Percentiles rank a stretch among this genome's conserved stretches.
Evolutionary conservation across 495 filamentous ascomycete genomes (phyloP).

Genomic region (Ramalina peruviana): DNA sequence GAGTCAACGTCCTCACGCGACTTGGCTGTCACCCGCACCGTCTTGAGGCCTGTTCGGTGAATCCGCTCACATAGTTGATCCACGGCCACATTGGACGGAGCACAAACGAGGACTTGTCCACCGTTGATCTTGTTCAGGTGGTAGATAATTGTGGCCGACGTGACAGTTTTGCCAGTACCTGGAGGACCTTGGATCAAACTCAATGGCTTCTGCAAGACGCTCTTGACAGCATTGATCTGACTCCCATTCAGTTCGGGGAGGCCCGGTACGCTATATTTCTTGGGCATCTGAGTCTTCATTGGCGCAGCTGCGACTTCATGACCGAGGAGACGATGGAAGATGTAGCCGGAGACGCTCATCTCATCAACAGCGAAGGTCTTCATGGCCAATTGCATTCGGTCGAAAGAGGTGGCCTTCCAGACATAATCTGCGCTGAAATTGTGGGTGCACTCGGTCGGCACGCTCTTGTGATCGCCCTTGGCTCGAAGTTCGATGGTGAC

Average conservation of each 20-base stretch:
- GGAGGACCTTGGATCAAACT: slow-evolving; percentile 95
- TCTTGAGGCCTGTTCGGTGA: slow-evolving; percentile 85
- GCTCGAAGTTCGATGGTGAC: slow-evolving; percentile 89
- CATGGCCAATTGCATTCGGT: slow-evolving; percentile 98
- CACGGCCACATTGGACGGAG: slow-evolving; percentile 95
- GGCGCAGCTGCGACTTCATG: slow-evolving; percentile 92
- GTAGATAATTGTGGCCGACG: slow-evolving; percentile 98
- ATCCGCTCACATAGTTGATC: slow-evolving; percentile 98
- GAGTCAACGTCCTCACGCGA: slow-evolving; percentile 98
- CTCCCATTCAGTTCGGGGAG: slow-evolving; percentile 90
- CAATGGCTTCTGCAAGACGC: slow-evolving; percentile 80
- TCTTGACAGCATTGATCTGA: slow-evolving; percentile 95
- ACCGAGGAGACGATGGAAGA: slow-evolving; percentile 93
- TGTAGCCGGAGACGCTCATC: slow-evolving; percentile 96
- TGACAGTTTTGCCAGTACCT: slow-evolving; percentile 96
- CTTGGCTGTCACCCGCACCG: slow-evolving; percentile 95
- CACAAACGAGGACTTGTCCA: slow-evolving; percentile 90
- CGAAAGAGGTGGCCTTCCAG: slow-evolving; percentile 98
- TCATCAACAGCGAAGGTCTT: slow-evolving; percentile 98
- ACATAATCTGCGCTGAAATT: slow-evolving; percentile 98
- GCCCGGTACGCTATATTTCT: slow-evolving; percentile 92
- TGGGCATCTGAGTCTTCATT: slow-evolving; percentile 92
- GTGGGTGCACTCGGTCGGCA: slow-evolving; percentile 94
- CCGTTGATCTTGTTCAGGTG: slow-evolving; percentile 92
- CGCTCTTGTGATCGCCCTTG: slow-evolving; percentile 81